Evolutionary conservation across 1,284 basidiomycete species (phyloP).

Genomic region (Malassezia globosa): DNA sequence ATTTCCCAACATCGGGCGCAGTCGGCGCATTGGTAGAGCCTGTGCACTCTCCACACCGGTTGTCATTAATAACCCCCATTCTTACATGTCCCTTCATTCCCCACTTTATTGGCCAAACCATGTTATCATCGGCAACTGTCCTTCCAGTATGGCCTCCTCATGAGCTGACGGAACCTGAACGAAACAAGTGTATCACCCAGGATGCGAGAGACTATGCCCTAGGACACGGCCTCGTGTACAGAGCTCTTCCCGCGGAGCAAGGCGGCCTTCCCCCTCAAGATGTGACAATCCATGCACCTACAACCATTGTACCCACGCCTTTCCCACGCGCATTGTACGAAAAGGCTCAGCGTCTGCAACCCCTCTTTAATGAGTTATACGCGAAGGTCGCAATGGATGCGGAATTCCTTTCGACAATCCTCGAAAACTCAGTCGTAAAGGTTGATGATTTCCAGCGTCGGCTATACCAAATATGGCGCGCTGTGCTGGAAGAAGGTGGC

Average conservation of each 20-base stretch:
- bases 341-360: slow-evolving; percentile 60
- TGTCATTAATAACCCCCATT: no score
- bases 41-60: no score
- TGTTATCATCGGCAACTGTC: not conserved
- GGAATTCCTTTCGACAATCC: slow-evolving; percentile 66
- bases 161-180: not conserved
- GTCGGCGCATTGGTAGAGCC: no score
- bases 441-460: slow-evolving; percentile 78
- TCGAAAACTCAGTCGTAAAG: slow-evolving; percentile 67
- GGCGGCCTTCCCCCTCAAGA: slow-evolving; percentile 50
- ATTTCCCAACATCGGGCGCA: no score
- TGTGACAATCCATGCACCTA: slow-evolving; percentile 73
- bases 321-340: slow-evolving; percentile 66
- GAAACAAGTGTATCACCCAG: not conserved
- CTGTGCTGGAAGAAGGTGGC: slow-evolving; percentile 47
- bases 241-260: slow-evolving; percentile 52
- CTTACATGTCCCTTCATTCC: no score
- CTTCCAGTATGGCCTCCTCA: slow-evolving; percentile 14
- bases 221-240: slow-evolving; percentile 69
- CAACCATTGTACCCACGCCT: slow-evolving; percentile 75
- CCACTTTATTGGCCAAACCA: no score
- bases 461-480: slow-evolving; percentile 75
- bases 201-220: slow-evolving; percentile 60
- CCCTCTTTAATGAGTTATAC: slow-evolving; percentile 73
- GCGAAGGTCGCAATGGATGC: slow-evolving; percentile 69